These are phyloP conservation scores for Fusarium lyarnte DNA, from an alignment of 2,329 filamentous ascomycete species.

Conservation along the genomic window DNA sequence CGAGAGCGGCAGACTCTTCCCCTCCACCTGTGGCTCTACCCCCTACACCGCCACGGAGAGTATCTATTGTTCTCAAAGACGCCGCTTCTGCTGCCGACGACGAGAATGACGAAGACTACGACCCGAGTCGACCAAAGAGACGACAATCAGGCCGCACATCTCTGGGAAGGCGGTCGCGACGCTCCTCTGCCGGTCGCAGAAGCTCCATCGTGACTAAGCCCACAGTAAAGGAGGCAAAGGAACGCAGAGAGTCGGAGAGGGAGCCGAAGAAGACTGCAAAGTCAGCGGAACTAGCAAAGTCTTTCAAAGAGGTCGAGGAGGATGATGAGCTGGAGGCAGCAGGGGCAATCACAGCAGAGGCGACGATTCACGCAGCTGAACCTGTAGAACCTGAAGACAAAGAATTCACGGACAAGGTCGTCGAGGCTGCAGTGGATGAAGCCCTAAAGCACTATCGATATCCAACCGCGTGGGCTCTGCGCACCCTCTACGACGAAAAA, in stretches of 20 bases:
- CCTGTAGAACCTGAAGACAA: conserved; percentile 48
- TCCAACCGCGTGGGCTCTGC: conserved; percentile 70
- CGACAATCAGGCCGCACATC: conserved; percentile 49
- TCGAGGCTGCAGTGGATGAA: conserved; percentile 67
- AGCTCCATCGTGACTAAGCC: conserved; percentile 39
- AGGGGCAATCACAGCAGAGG: conserved; percentile 21
- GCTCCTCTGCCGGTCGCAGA: conserved; percentile 36
- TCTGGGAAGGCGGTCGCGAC: conserved; percentile 43
- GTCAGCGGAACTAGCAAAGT: conserved; percentile 3
- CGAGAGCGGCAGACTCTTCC: conserved; percentile 34
- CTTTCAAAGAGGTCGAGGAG: conserved; percentile 21
- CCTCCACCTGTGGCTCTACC: conserved; percentile 36
- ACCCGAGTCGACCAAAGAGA: conserved; percentile 51
- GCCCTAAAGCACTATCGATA: conserved; percentile 66
- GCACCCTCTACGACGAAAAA: conserved; percentile 68
- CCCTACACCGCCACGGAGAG: conserved; percentile 43
- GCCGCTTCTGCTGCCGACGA: conserved; percentile 46
- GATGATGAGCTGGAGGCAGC: conserved; percentile 7
- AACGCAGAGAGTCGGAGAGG: conserved; percentile 18
- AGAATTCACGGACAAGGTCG: conserved; percentile 60
- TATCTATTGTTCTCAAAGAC: conserved; percentile 39
- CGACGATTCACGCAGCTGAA: conserved; percentile 31
- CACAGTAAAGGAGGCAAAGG: conserved; percentile 26
- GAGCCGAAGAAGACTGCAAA: conserved; percentile 14
- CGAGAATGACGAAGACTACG: conserved; percentile 58